Percentiles rank a stretch among this genome's conserved stretches.
phyloP scores from a whole-genome alignment of 2,329 filamentous ascomycete species.

The Albophoma yamanashiensis region DNA sequence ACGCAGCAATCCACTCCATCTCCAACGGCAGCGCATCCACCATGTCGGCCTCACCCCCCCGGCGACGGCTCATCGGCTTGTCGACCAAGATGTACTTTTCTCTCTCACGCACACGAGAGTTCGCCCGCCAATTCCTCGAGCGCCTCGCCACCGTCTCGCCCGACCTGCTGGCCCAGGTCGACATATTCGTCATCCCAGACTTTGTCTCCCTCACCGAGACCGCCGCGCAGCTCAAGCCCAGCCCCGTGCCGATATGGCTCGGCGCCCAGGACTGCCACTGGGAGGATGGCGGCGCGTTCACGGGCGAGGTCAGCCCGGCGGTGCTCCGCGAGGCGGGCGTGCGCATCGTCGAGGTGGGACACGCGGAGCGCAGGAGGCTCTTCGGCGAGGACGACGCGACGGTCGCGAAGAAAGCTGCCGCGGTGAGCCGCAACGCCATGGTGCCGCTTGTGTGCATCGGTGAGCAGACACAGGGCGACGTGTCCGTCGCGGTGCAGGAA shows the following conservation, averaged over 20 bases:
- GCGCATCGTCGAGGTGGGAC: constrained; percentile 65
- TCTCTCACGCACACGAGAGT: constrained; percentile 47
- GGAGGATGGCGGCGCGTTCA: constrained; percentile 63
- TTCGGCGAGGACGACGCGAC: constrained; percentile 66
- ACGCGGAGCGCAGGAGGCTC: constrained; percentile 64
- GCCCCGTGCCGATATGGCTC: constrained; percentile 32
- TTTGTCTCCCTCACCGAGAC: constrained; percentile 55
- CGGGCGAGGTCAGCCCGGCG: constrained; percentile 64
- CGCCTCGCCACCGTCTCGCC: constrained; percentile 31
- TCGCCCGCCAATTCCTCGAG: constrained; percentile 37
- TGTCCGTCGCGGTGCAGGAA: constrained; percentile 52
- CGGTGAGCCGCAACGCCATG: constrained; percentile 57
- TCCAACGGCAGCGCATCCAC: not conserved
- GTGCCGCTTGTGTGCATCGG: constrained; percentile 73
- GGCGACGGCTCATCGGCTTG: constrained; percentile 58
- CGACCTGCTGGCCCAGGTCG: constrained; percentile 37
- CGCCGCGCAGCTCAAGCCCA: constrained; percentile 33
- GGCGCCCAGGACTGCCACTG: constrained; percentile 70
- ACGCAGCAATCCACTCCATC: not conserved
- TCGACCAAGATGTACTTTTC: constrained; percentile 77
- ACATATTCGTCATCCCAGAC: constrained; percentile 71
- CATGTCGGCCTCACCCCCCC: constrained; percentile 5
- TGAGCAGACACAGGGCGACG: constrained; percentile 44
- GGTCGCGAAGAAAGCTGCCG: constrained; percentile 58
- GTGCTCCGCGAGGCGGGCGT: constrained; percentile 59